phyloP scores from a whole-genome alignment of 192 early-diverging fungal species.

The Umbelopsis ramanniana region DNA sequence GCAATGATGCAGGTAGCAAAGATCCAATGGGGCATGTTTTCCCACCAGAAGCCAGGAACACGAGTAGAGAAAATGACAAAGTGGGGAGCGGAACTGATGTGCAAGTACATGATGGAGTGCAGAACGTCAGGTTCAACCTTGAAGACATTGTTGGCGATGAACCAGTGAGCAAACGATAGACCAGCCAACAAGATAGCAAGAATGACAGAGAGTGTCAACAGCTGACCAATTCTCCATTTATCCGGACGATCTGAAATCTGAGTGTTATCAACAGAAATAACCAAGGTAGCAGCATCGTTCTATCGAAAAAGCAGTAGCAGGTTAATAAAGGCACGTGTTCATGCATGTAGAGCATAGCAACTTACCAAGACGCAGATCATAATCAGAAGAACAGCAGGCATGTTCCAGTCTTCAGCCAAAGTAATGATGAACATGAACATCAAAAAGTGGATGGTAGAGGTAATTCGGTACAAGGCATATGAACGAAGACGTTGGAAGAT shows the following conservation, averaged over 20 bases:
- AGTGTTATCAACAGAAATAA: constrained; percentile 92
- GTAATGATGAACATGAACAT: constrained; percentile 92
- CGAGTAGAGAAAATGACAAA: constrained; percentile 91
- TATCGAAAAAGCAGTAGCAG: neutral
- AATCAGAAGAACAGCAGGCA: constrained; percentile 82
- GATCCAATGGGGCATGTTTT: constrained; percentile 68
- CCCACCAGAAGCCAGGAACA: constrained; percentile 78
- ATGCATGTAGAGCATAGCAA: neutral
- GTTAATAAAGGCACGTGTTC: neutral
- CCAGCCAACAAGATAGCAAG: constrained; percentile 75
- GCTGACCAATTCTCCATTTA: constrained; percentile 93
- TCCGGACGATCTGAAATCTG: constrained; percentile 85
- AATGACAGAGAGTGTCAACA: constrained; percentile 79
- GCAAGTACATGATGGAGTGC: constrained; percentile 92
- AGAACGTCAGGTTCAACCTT: constrained; percentile 45
- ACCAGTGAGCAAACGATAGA: constrained; percentile 84
- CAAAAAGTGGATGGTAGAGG: constrained; percentile 93
- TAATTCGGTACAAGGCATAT: constrained; percentile 90
- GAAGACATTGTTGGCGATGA: constrained; percentile 71
- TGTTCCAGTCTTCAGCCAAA: constrained; percentile 77
- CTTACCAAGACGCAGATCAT: constrained; percentile 80
- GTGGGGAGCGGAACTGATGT: constrained; percentile 85
- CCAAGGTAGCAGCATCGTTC: constrained; percentile 86
- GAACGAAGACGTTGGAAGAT: constrained; percentile 93
- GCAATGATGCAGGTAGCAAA: constrained; percentile 74